phyloP scores from a whole-genome alignment of 768 basidiomycete genomes.

The Amyloporia xantha region DNA sequence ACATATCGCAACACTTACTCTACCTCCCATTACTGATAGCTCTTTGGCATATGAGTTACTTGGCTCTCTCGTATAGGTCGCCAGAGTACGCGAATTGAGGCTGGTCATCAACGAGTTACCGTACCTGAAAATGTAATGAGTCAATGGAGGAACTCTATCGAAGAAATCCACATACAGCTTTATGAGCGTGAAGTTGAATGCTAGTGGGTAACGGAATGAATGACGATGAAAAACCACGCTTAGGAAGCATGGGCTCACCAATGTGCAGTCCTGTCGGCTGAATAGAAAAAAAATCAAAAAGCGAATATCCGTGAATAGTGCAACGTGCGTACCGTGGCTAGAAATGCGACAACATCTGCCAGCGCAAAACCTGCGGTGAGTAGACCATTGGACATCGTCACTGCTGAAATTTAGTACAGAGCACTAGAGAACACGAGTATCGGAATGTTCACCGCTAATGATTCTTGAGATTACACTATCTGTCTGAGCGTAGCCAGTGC shows the following conservation, averaged over 20 bases:
- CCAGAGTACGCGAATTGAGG: slow-evolving; percentile 24
- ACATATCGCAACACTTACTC: no score
- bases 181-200: slow-evolving; percentile 26
- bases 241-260: neutral
- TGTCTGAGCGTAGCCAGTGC: slow-evolving; percentile 28
- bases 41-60: no score
- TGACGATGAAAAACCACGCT: neutral
- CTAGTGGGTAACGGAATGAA: slow-evolving; percentile 16
- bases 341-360: slow-evolving; percentile 22
- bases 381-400: slow-evolving; percentile 28
- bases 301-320: neutral
- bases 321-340: slow-evolving; percentile 8
- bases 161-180: slow-evolving; percentile 16
- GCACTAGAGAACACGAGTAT: no score
- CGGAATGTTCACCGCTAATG: slow-evolving; percentile 22
- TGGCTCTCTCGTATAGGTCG: no score
- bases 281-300: neutral
- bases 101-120: slow-evolving; percentile 29
- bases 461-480: slow-evolving; percentile 19
- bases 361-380: slow-evolving; percentile 24
- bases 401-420: no score
- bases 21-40: no score
- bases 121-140: slow-evolving; percentile 10
- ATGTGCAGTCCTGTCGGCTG: neutral
- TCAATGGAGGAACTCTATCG: neutral